phyloP scores from a whole-genome alignment of 2,329 filamentous ascomycete species.

The Emergomyces orientalis region DNA sequence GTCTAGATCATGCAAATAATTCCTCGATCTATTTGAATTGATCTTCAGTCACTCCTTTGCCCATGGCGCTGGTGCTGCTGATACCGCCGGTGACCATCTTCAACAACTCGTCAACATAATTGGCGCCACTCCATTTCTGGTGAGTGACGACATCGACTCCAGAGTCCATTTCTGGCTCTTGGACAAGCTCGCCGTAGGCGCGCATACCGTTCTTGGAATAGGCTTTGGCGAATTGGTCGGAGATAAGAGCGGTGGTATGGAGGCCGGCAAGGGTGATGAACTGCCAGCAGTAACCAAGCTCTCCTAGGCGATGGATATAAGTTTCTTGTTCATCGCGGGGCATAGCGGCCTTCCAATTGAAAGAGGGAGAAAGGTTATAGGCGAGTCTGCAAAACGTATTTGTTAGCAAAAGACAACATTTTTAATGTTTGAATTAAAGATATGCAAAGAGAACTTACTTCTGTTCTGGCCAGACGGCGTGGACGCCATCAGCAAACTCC shows the following conservation, averaged over 20 bases:
- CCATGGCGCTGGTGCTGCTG: constrained; percentile 89
- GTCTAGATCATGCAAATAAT: background rate
- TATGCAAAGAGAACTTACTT: constrained; percentile 54
- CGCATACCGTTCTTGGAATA: constrained; percentile 82
- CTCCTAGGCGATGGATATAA: constrained; percentile 81
- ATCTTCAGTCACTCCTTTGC: constrained; percentile 93
- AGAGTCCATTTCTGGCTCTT: constrained; percentile 91
- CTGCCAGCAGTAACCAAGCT: constrained; percentile 96
- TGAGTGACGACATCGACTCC: constrained; percentile 94
- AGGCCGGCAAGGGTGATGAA: constrained; percentile 97
- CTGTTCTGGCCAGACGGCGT: constrained; percentile 89
- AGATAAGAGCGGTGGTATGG: constrained; percentile 89
- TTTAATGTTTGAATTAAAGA: background rate
- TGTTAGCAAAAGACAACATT: constrained; percentile 15
- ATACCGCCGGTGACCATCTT: constrained; percentile 97
- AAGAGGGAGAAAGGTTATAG: constrained; percentile 96
- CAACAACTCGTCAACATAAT: constrained; percentile 86
- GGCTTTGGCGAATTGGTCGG: constrained; percentile 75
- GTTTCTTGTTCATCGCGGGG: constrained; percentile 85
- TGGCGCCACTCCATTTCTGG: constrained; percentile 97
- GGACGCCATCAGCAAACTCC: constrained; percentile 88
- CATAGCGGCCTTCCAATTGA: constrained; percentile 99
- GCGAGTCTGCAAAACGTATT: constrained; percentile 55
- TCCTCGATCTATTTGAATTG: constrained; percentile 59
- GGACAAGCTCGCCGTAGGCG: constrained; percentile 91